A percentile compares a stretch with the other conserved stretches of the same genome.
Conservation (phyloP, 2,329 filamentous ascomycete genomes). For the Exophiala oligosperma region DNA sequence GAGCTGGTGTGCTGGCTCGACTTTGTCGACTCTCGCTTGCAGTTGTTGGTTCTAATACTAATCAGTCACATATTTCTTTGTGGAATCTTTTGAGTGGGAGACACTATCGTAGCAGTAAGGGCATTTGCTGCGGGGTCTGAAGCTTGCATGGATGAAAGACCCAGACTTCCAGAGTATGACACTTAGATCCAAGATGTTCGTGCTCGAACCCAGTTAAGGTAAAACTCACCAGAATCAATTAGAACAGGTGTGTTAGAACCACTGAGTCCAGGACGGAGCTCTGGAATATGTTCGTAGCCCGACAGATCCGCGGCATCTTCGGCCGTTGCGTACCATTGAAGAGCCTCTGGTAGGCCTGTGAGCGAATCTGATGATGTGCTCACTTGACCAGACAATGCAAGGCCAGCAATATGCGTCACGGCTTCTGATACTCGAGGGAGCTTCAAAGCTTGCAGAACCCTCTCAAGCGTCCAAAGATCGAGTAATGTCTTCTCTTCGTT, state of each 20-base stretch:
- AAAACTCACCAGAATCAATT: conserved; percentile 20
- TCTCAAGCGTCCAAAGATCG: conserved; percentile 81
- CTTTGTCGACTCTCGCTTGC: conserved; percentile 16
- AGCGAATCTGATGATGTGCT: conserved; percentile 62
- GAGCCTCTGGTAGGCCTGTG: conserved; percentile 82
- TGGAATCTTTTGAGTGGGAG: not conserved
- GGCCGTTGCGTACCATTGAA: conserved; percentile 88
- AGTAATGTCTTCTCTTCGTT: conserved; percentile 58
- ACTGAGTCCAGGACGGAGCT: conserved; percentile 5
- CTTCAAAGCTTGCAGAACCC: conserved; percentile 67
- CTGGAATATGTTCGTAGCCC: conserved; percentile 59
- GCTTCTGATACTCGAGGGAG: conserved; percentile 69
- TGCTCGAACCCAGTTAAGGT: not conserved
- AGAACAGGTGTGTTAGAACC: conserved; percentile 15
- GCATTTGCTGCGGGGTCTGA: no score
- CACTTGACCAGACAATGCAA: conserved; percentile 61
- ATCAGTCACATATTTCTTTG: conserved; percentile 7
- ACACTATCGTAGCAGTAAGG: no score
- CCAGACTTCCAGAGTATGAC: not conserved
- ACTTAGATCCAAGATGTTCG: not conserved
- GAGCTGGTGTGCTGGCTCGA: conserved; percentile 13
- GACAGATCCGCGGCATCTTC: conserved; percentile 69
- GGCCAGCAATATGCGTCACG: conserved; percentile 66
- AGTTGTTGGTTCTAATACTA: conserved; percentile 9
- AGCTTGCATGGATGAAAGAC: not conserved